phyloP scores from a whole-genome alignment of 306 rosid genomes.

The Geum urbanum region DNA sequence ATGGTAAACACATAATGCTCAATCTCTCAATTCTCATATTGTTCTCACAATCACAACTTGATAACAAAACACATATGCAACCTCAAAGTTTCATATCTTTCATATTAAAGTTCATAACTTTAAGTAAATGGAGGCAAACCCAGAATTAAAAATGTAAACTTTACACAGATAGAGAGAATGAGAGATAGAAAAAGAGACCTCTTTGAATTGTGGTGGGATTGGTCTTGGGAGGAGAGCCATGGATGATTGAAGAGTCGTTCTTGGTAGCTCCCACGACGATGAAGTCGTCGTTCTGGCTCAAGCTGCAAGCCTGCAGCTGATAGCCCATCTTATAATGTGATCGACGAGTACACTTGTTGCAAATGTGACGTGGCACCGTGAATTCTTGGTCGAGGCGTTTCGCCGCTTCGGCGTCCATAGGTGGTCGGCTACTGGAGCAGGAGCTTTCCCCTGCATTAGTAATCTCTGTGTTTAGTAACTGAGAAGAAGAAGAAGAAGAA shows the following conservation, averaged over 20 bases:
- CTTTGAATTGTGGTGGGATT: not conserved
- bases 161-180: too few relatives aligned
- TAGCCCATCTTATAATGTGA: slow-evolving; percentile 11
- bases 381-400: slow-evolving; percentile 19
- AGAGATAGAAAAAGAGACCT: slow-evolving; percentile 4
- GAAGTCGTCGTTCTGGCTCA: slow-evolving; percentile 17
- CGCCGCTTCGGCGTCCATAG: slow-evolving; percentile 13
- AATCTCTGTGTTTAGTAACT: too few relatives aligned
- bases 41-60: not conserved
- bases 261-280: slow-evolving; percentile 5
- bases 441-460: slow-evolving; percentile 19
- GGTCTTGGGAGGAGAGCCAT: slow-evolving; percentile 6
- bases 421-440: slow-evolving; percentile 22
- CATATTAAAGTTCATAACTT: not conserved
- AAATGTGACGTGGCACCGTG: not conserved
- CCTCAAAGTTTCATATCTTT: not conserved
- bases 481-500: too few relatives aligned
- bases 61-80: not conserved
- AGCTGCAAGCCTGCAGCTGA: slow-evolving; percentile 13
- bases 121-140: not conserved
- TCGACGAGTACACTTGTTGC: slow-evolving; percentile 5
- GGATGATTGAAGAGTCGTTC: not conserved
- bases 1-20: not conserved
- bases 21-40: not conserved
- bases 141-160: not conserved